Evolutionary conservation across 768 basidiomycete species (phyloP).

Genomic region (Strobilomyces dryophilus): DNA sequence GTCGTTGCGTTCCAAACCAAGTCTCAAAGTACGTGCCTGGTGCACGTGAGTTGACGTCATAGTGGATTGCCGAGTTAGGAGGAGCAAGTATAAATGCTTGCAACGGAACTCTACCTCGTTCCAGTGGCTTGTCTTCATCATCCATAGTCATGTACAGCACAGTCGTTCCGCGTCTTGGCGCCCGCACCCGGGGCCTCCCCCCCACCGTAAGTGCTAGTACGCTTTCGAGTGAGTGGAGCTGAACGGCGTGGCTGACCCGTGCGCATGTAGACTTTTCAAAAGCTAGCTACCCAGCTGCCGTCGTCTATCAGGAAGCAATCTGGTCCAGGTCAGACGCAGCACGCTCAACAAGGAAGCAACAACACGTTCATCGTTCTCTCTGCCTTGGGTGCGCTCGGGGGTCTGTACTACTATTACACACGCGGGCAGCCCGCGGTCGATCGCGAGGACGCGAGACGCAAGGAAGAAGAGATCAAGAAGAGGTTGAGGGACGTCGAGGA

Average conservation of each 20-base stretch:
- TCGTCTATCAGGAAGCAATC: slow-evolving; percentile 9
- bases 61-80: neutral
- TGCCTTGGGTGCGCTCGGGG: slow-evolving; percentile 32
- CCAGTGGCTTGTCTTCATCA: neutral
- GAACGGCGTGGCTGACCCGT: neutral
- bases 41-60: neutral
- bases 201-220: slow-evolving; percentile 14
- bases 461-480: slow-evolving; percentile 32
- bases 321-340: neutral
- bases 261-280: slow-evolving; percentile 8
- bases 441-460: slow-evolving; percentile 23
- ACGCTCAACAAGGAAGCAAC: slow-evolving; percentile 12
- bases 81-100: neutral
- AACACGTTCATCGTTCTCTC: slow-evolving; percentile 30
- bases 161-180: slow-evolving; percentile 6
- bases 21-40: neutral
- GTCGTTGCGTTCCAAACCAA: too few relatives aligned
- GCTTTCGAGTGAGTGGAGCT: neutral
- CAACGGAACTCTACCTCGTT: neutral
- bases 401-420: slow-evolving; percentile 37
- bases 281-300: slow-evolving; percentile 13
- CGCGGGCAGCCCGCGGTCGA: slow-evolving; percentile 18
- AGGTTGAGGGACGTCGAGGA: slow-evolving; percentile 28
- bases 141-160: slow-evolving; percentile 12
- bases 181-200: neutral